These are phyloP conservation scores for Rhodomyrtus tomentosa DNA, from an alignment of 345 rosid genomes.

Conservation along the genomic window DNA sequence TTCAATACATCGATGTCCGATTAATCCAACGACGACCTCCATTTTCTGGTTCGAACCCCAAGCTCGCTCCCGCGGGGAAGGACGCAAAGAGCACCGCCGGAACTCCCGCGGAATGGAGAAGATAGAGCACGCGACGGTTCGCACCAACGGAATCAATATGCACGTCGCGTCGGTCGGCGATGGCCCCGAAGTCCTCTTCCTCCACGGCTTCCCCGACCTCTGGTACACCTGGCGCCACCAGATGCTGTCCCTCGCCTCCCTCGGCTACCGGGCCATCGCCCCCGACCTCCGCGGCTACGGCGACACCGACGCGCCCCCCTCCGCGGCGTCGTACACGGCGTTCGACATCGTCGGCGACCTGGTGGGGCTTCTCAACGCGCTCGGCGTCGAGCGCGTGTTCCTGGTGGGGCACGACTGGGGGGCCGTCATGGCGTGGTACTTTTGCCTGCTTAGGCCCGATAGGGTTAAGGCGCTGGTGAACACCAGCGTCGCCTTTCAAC, in stretches of 20 bases:
- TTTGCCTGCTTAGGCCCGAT: constrained; percentile 54
- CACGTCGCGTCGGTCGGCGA: constrained; percentile 53
- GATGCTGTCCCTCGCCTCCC: constrained; percentile 40
- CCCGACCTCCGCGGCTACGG: constrained; percentile 75
- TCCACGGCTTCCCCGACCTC: constrained; percentile 70
- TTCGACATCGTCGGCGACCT: constrained; percentile 22
- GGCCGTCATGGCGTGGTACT: constrained; percentile 47
- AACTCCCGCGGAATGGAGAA: constrained; percentile 28
- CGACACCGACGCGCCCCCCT: constrained; percentile 47
- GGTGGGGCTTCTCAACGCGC: constrained; percentile 16
- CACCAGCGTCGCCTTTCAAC: constrained; percentile 26
- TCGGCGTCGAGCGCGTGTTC: constrained; percentile 30
- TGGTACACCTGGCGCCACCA: constrained; percentile 76
- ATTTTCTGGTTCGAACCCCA: background rate
- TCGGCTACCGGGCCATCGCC: constrained; percentile 59
- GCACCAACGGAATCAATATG: constrained; percentile 55
- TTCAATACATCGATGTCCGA: background rate
- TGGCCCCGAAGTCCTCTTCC: constrained; percentile 48
- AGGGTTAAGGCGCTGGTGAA: constrained; percentile 60
- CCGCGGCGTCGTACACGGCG: constrained; percentile 23
- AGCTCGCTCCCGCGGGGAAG: background rate
- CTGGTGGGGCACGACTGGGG: constrained; percentile 82
- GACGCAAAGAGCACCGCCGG: background rate
- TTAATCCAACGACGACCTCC: background rate
- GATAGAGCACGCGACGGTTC: constrained; percentile 42